Percentiles rank a stretch among this genome's conserved stretches.
Evolutionary conservation across 331 rosid species (phyloP).

Genomic region (Rhamnella rubrinervis): DNA sequence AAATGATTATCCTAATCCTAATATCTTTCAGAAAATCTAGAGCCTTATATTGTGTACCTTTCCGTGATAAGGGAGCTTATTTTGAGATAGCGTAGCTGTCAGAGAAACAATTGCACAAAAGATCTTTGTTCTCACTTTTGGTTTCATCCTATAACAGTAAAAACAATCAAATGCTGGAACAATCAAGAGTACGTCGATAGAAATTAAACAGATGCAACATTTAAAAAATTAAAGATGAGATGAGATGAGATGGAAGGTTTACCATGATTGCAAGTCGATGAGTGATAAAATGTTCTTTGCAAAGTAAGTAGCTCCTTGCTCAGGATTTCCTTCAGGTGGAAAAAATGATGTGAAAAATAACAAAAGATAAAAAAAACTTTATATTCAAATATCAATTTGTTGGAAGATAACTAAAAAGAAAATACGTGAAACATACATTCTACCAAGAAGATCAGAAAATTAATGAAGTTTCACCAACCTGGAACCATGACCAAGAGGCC

Average conservation of each 20-base stretch:
- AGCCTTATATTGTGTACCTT: slow-evolving; percentile 41
- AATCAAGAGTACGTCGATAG: background rate
- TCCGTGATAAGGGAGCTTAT: slow-evolving; percentile 62
- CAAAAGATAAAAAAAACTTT: background rate
- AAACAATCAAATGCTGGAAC: slow-evolving; percentile 22
- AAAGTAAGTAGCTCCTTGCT: slow-evolving; percentile 45
- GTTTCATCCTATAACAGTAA: slow-evolving; percentile 59
- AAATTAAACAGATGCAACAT: slow-evolving; percentile 3
- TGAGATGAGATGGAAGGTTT: slow-evolving; percentile 26
- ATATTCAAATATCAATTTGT: background rate
- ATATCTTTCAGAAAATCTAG: background rate
- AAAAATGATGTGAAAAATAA: slow-evolving; percentile 11
- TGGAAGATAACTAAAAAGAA: background rate
- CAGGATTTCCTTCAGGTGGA: slow-evolving; percentile 63
- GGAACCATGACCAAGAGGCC: slow-evolving; percentile 83
- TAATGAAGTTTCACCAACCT: slow-evolving; percentile 46
- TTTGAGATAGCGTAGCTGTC: slow-evolving; percentile 66
- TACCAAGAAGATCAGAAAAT: slow-evolving; percentile 10
- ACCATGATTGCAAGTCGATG: slow-evolving; percentile 64
- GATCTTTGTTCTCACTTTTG: slow-evolving; percentile 55
- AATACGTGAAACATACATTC: background rate
- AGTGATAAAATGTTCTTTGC: slow-evolving; percentile 49
- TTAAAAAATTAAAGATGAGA: slow-evolving; percentile 22
- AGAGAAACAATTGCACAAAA: slow-evolving; percentile 60
- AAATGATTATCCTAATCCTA: background rate